phyloP scores from a whole-genome alignment of 2,329 filamentous ascomycete species.

The Colletotrichum sp. region DNA sequence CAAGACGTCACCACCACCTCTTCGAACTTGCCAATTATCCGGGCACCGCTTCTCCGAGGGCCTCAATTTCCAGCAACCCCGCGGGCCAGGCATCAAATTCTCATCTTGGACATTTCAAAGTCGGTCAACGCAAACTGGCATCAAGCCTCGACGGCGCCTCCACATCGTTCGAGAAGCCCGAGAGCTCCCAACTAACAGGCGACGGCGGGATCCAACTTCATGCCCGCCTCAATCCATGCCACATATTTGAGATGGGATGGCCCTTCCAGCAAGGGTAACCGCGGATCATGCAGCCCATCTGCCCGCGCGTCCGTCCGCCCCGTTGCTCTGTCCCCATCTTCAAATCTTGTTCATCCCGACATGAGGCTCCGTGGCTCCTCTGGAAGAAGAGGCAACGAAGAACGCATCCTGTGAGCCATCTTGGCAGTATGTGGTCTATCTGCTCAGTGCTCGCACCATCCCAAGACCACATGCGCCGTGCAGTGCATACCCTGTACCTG shows the following conservation, averaged over 20 bases:
- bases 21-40: not conserved
- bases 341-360: not conserved
- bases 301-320: not conserved
- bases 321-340: not conserved
- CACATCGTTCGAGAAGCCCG: slow-evolving; percentile 7
- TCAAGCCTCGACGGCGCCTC: slow-evolving; percentile 2
- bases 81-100: not conserved
- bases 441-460: not conserved
- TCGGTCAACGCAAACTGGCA: slow-evolving; percentile 1
- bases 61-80: not conserved
- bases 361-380: not conserved
- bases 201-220: slow-evolving; percentile 1
- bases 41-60: not conserved
- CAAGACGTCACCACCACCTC: not conserved
- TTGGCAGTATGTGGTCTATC: not conserved
- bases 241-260: not conserved
- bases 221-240: slow-evolving; percentile 1
- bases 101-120: not conserved
- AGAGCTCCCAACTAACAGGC: not conserved
- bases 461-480: not conserved
- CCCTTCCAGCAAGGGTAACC: not conserved
- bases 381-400: not conserved
- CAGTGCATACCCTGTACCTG: not conserved
- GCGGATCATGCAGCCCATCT: slow-evolving; percentile 2
- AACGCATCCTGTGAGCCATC: not conserved